Conservation (phyloP, 2,329 filamentous ascomycete genomes). For the Fusarium vanettenii region DNA sequence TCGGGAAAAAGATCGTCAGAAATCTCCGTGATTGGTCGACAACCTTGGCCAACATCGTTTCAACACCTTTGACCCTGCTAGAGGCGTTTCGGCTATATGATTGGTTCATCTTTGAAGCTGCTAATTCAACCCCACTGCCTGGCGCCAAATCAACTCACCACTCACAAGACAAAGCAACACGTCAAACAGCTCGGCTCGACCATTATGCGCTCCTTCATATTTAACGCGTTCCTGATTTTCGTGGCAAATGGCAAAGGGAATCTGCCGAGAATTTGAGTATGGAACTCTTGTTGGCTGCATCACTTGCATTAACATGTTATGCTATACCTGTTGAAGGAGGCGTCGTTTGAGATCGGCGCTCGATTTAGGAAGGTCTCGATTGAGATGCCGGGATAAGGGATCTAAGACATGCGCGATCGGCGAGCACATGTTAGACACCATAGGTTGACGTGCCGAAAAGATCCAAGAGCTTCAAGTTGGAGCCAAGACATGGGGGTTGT, state of each 20-base stretch:
- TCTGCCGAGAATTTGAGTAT: not conserved
- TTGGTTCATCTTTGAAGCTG: conserved; percentile 21
- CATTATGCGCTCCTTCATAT: conserved; percentile 31
- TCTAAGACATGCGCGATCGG: conserved; percentile 27
- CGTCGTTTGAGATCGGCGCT: conserved; percentile 21
- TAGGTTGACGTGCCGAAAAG: conserved; percentile 22
- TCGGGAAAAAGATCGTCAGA: conserved; percentile 28
- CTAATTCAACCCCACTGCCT: conserved; percentile 31
- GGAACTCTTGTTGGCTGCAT: conserved; percentile 24
- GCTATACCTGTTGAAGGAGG: conserved; percentile 26
- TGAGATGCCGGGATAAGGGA: conserved; percentile 12
- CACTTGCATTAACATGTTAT: conserved; percentile 20
- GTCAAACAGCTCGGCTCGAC: conserved; percentile 10
- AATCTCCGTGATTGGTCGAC: conserved; percentile 9
- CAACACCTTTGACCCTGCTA: conserved; percentile 1
- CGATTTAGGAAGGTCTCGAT: conserved; percentile 36
- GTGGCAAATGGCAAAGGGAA: conserved; percentile 1
- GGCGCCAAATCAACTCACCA: conserved; percentile 31
- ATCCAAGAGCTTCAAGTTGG: conserved; percentile 4
- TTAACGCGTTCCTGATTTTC: conserved; percentile 3
- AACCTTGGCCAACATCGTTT: conserved; percentile 21
- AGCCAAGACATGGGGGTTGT: not conserved
- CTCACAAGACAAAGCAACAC: conserved; percentile 14
- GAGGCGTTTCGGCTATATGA: conserved; percentile 1
- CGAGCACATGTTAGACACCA: conserved; percentile 27